These are phyloP conservation scores for Colletotrichum australisinense DNA, from an alignment of 2,329 filamentous ascomycete species.

Conservation along the genomic window DNA sequence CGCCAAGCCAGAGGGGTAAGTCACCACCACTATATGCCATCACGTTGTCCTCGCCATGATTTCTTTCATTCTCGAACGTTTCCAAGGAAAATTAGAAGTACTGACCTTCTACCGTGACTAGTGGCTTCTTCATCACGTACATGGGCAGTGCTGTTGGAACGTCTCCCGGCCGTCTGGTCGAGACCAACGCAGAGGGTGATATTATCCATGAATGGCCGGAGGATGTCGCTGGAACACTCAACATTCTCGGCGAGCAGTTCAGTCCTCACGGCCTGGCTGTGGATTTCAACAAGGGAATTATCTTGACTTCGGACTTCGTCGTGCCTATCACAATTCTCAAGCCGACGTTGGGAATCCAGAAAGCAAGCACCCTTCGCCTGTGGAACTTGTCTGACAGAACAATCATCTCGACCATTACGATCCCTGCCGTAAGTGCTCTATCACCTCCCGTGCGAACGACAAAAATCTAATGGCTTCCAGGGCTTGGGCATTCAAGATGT, in stretches of 20 bases:
- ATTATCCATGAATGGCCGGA: constrained; percentile 73
- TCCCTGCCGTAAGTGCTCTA: constrained; percentile 59
- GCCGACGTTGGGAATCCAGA: constrained; percentile 64
- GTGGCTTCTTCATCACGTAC: constrained; percentile 70
- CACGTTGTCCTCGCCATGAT: background rate
- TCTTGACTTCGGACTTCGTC: constrained; percentile 72
- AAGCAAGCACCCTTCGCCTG: constrained; percentile 68
- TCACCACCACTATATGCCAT: background rate
- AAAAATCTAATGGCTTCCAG: constrained; percentile 36
- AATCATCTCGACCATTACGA: constrained; percentile 70
- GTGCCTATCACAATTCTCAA: constrained; percentile 71
- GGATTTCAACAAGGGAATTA: constrained; percentile 67
- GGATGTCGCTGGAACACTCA: constrained; percentile 62
- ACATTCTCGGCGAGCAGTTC: constrained; percentile 70
- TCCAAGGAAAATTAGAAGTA: background rate
- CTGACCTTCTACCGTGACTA: constrained; percentile 22
- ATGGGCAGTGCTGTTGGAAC: constrained; percentile 71
- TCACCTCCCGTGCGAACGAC: no score
- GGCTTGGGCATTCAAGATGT: constrained; percentile 72
- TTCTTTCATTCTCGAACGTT: background rate
- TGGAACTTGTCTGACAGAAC: constrained; percentile 65
- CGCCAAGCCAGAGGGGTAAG: constrained; percentile 68
- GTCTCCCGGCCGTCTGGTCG: constrained; percentile 68
- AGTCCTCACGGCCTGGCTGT: constrained; percentile 69
- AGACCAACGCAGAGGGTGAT: constrained; percentile 68